Evolutionary conservation across 176 grass and related monocot genomes (phyloP).

Genomic region (Hordeum marinum): DNA sequence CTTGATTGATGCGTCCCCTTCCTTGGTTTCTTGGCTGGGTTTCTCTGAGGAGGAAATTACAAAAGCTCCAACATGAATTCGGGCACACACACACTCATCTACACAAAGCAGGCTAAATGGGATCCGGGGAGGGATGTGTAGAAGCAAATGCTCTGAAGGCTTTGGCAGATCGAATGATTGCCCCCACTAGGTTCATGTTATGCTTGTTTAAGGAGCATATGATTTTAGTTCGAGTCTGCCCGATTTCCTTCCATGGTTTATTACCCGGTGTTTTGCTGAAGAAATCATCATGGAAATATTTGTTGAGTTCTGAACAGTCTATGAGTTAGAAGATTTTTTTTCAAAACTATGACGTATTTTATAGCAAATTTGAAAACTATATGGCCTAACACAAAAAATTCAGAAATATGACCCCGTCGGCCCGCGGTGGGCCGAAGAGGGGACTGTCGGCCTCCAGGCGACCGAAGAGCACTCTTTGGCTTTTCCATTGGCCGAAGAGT

Average conservation of each 20-base stretch:
- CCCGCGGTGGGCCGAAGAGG: too few species aligned
- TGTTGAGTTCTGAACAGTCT: neutral
- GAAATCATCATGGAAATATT: neutral
- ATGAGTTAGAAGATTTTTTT: too few species aligned
- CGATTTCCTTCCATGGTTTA: neutral
- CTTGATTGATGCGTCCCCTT: neutral
- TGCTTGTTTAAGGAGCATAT: neutral
- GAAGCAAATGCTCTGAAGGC: constrained; percentile 32
- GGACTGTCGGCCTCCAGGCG: too few species aligned
- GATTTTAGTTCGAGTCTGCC: neutral
- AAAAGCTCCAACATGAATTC: neutral
- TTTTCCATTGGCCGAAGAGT: too few species aligned
- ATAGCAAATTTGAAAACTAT: too few species aligned
- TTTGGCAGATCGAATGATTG: neutral
- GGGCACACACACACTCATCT: neutral
- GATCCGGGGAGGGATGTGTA: constrained; percentile 11
- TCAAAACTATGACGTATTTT: too few species aligned
- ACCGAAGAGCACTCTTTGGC: too few species aligned
- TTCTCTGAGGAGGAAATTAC: neutral
- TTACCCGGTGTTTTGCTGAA: neutral
- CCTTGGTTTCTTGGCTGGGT: neutral
- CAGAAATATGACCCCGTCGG: too few species aligned
- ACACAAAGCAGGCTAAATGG: neutral
- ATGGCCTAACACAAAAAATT: too few species aligned
- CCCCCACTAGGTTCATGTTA: neutral